Evolutionary conservation across 179 eudicot species (phyloP).

Genomic region (Vitellaria paradoxa): DNA sequence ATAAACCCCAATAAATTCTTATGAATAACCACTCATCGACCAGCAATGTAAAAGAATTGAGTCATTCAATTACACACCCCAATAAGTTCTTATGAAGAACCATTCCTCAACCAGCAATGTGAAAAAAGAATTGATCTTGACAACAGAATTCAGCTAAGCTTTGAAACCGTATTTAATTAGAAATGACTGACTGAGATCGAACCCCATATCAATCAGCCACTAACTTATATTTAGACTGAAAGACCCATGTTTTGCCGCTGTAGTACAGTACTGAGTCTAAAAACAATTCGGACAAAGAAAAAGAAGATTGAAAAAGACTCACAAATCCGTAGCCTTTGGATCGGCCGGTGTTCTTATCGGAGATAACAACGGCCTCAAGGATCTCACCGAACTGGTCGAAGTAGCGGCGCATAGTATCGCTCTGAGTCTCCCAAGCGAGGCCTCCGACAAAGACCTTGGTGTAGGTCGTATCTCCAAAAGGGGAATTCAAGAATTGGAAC

Average conservation of each 20-base stretch:
- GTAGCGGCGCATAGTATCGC: constrained; percentile 56
- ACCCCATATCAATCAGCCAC: neutral
- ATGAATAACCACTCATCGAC: neutral
- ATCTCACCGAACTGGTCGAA: constrained; percentile 83
- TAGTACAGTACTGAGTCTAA: too few species aligned
- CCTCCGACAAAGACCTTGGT: constrained; percentile 91
- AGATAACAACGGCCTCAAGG: constrained; percentile 83
- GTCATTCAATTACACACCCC: too few species aligned
- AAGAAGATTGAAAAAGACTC: constrained; percentile 27
- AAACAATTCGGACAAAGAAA: neutral
- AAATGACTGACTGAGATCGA: neutral
- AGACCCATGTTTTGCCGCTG: neutral
- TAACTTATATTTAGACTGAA: neutral
- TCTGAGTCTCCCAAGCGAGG: constrained; percentile 87
- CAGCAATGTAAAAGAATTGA: neutral
- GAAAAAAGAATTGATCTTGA: neutral
- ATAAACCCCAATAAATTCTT: neutral
- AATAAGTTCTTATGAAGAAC: too few species aligned
- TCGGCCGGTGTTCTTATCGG: constrained; percentile 79
- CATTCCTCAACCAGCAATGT: too few species aligned
- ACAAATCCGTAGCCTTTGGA: constrained; percentile 93
- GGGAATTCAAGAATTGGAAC: constrained; percentile 44
- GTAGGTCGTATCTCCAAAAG: constrained; percentile 69
- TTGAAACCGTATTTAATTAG: neutral
- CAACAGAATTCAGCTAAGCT: neutral